phyloP scores from a whole-genome alignment of 306 rosid genomes.

The Leucaena leucocephala region DNA sequence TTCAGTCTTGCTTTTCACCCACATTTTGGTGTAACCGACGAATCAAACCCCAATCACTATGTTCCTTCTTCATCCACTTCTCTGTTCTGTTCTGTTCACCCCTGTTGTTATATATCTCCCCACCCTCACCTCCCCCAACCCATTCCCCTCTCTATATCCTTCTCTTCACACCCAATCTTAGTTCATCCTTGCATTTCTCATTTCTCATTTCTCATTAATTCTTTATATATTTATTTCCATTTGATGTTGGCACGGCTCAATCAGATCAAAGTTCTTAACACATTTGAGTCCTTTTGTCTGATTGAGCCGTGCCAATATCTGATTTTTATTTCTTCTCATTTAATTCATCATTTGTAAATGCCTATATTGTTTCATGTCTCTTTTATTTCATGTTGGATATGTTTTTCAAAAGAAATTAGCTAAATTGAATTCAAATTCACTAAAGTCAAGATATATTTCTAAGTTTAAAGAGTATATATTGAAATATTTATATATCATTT shows the following conservation, averaged over 20 bases:
- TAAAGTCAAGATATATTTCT: no score
- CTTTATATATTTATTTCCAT: neutral
- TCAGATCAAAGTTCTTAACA: slow-evolving; percentile 46
- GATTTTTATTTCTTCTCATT: neutral
- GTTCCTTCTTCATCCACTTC: neutral
- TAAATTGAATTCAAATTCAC: no score
- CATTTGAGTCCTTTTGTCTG: slow-evolving; percentile 43
- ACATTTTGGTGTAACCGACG: slow-evolving; percentile 11
- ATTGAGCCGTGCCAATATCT: slow-evolving; percentile 62
- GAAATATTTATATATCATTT: no score
- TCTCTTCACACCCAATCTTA: no score
- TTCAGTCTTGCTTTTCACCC: neutral
- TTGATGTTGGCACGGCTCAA: slow-evolving; percentile 56
- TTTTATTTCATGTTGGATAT: no score
- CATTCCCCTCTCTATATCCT: neutral
- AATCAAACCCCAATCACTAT: neutral
- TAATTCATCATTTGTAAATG: no score
- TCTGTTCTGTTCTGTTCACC: no score
- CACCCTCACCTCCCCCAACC: neutral
- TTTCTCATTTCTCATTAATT: neutral
- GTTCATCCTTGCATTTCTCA: neutral
- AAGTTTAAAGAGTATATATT: no score
- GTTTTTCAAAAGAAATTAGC: no score
- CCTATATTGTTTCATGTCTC: neutral
- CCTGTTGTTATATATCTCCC: no score